Conservation (phyloP, 73 alveolate species). For the Paramecium caudatum region DNA sequence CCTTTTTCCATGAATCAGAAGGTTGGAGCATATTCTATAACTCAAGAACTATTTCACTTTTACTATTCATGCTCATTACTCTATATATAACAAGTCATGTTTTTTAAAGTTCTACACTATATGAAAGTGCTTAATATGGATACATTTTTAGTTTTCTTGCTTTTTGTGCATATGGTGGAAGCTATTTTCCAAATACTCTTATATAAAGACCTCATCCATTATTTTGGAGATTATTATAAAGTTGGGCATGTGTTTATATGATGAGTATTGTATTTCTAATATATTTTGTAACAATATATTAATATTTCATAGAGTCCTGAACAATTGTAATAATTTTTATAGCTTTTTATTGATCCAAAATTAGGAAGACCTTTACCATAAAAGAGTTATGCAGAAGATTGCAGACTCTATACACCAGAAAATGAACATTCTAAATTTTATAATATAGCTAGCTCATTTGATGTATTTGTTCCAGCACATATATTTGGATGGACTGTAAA, state of each 20-base stretch:
- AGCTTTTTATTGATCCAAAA: conserved; percentile 79
- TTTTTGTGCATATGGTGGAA: conserved; percentile 51
- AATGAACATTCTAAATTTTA: conserved; percentile 79
- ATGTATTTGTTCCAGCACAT: conserved; percentile 90
- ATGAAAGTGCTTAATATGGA: conserved; percentile 57
- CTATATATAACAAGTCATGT: not conserved
- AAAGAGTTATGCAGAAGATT: conserved; percentile 86
- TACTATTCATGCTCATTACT: not conserved
- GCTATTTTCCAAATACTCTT: conserved; percentile 69
- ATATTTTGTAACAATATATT: conserved; percentile 62
- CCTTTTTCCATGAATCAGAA: conserved; percentile 65
- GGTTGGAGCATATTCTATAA: conserved; percentile 44
- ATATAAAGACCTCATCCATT: conserved; percentile 91
- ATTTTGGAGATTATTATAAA: conserved; percentile 91
- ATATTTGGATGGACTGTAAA: conserved; percentile 89
- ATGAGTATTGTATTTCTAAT: conserved; percentile 79
- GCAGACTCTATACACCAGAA: conserved; percentile 90
- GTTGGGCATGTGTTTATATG: conserved; percentile 78
- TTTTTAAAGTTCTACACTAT: not conserved
- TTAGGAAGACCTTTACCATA: conserved; percentile 86
- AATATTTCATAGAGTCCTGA: conserved; percentile 77
- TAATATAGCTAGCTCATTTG: conserved; percentile 83
- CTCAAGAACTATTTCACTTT: conserved; percentile 12
- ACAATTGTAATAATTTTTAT: conserved; percentile 80
- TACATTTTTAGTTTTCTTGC: conserved; percentile 51